Evolutionary conservation across 306 rosid genomes (phyloP), one percentile per base, ranked within the genome.

Genomic region (Ochetophila trinervis): DNA sequence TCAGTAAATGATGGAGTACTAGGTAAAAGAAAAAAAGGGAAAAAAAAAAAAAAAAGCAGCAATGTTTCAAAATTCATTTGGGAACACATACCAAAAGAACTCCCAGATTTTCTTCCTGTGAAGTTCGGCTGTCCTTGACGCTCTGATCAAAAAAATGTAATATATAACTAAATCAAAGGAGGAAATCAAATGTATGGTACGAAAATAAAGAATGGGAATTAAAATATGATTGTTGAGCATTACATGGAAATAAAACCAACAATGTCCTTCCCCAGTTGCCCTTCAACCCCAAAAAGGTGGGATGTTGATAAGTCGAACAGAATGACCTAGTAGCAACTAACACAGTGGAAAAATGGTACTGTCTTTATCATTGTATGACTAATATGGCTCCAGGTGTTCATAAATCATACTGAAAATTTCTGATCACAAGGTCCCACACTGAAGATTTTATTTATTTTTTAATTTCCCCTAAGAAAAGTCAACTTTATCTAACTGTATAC

Each of bases 11-110:
- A 62, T 24, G 20, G 9, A 47, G 20, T 34, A 34, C 17, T 21
- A 22, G 9, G 19, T 4, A 50, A n/a, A 17, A 4, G 16, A 0
- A 4, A 14, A 3, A 14, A 5, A 47, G 13, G 18, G 5, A 12
- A 4, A 27, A 67, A 27, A 9, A 57, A 69, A 68, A 20, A 48
- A 42, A 19, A 21, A 53, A 40, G 59, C 8, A 40, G 49, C 30
- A 22, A 63, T 32, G 15, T 32, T 8, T 58, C 27, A 54, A 66
- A 67, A n/a, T n/a, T n/a, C n/a, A n/a, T n/a, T n/a, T n/a, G n/a
- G n/a, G n/a, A 63, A 68, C 63, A 81, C 96, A 19, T 83, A 93
- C 97, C 94, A 93, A 73, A 67, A 93, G 96, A 66, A 88, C 57
- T 65, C 99, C 99, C 82, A 93, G 70, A 67, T 90, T 90, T 53